These are phyloP conservation scores for Amylocarpus encephaloides DNA, from an alignment of 2,329 filamentous ascomycete species.

Conservation along the genomic window DNA sequence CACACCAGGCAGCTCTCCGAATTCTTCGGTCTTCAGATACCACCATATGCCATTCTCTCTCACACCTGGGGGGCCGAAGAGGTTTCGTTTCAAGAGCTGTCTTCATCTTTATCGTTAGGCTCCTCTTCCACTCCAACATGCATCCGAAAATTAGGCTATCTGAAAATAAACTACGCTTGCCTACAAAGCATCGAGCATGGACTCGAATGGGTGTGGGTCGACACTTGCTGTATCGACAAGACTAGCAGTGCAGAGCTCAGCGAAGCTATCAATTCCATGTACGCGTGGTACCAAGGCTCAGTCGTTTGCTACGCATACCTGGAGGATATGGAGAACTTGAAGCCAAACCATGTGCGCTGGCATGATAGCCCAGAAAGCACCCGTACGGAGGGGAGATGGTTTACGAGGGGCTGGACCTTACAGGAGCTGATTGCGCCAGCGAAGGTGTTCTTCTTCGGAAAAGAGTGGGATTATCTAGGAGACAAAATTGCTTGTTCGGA, in stretches of 20 bases:
- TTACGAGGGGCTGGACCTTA: background rate
- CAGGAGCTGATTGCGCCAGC: background rate
- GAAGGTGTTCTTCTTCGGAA: background rate
- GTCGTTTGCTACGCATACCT: constrained; percentile 15
- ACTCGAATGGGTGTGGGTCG: constrained; percentile 14
- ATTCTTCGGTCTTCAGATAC: constrained; percentile 5
- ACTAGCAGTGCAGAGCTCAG: constrained; percentile 13
- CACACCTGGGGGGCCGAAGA: constrained; percentile 28
- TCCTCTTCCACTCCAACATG: background rate
- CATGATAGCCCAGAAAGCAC: background rate
- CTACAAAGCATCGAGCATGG: constrained; percentile 1
- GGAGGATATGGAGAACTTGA: background rate
- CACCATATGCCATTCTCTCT: constrained; percentile 25
- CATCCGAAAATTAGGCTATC: constrained; percentile 1
- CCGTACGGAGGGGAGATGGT: background rate
- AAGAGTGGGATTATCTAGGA: background rate
- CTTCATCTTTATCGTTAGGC: background rate
- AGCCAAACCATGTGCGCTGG: background rate
- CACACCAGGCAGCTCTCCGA: constrained; percentile 9
- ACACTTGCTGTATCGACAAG: constrained; percentile 22
- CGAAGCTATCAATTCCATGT: constrained; percentile 21
- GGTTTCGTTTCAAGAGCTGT: constrained; percentile 19
- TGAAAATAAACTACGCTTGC: constrained; percentile 11
- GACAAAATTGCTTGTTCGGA: background rate
- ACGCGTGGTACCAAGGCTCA: constrained; percentile 13